Base-by-base conservation (phyloP, 148 eudicot genomes). In the Rhododendron vialii region DNA sequence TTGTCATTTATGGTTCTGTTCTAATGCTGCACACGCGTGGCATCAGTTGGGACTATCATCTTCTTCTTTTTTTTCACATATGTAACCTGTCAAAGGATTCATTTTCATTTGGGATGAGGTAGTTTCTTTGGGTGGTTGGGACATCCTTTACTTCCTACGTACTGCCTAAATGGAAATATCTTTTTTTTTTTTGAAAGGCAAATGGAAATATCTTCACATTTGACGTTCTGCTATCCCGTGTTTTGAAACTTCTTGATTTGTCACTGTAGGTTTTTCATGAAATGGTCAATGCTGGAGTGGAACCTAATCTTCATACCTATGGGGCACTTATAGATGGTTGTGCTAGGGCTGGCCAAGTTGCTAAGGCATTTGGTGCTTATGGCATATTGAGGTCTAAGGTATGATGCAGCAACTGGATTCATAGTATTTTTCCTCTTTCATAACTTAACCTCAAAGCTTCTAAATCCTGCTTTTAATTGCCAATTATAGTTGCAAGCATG, bases 281-380 rank as follows among this genome's bases (percentile, higher is more conserved):
- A 90, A 97, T 97, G 99, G 93, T 94, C 69, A 97, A 91, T 88
- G 87, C 89, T 87, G 96, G 89, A 84, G 93, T 94, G 69, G 98
- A 94, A 82, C 99, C 99, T 86, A 97, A 93, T 93, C 89, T 92
- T 86, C 92, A 97, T 90, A 97, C 99, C 53, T 97, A 95, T 90
- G 96, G 99, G 81, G 95, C 98, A 85, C 98, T 97, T 85, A 94
- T 97, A 88, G 98, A 95, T 89, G 99, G 99, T 69, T 97, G 98
- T 88, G 99, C 95, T 84, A 95, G 93, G 92, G 98, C 95, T 88
- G 98, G 98, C 84, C 98, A 95, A 91, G 94, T 95, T 79, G 98
- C 98, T 15, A 97, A 97, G 91, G 99, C 99, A 13, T 97, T 97
- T 93, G 99, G 99, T 91, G 99, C 98, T 85, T 97, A 97, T 91